Conservation (phyloP, 768 basidiomycete genomes). For the Serendipita sp. region DNA sequence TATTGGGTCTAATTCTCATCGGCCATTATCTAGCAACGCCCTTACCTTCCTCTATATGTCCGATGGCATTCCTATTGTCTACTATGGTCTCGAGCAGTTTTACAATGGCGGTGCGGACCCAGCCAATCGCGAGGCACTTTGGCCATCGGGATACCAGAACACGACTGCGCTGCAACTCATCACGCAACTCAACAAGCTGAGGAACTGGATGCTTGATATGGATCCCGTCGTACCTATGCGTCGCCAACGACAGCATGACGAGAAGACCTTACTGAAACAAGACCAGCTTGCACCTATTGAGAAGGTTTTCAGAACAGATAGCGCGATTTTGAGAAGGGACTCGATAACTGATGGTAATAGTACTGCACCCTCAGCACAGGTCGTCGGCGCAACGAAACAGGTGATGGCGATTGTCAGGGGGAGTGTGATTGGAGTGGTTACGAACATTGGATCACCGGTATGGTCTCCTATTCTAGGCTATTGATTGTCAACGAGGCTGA, state of each 20-base stretch:
- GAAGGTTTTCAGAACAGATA: constrained; percentile 10
- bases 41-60: constrained; percentile 62
- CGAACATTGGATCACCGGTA: constrained; percentile 63
- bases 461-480: constrained; percentile 11
- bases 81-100: constrained; percentile 67
- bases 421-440: constrained; percentile 41
- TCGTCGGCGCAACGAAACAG: constrained; percentile 22
- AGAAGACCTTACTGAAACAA: not conserved
- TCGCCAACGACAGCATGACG: not conserved
- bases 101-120: constrained; percentile 52
- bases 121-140: constrained; percentile 65
- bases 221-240: not conserved
- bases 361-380: not conserved
- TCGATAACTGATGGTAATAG: constrained; percentile 26
- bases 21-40: constrained; percentile 39
- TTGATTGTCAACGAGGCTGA: not conserved
- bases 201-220: not conserved
- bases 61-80: constrained; percentile 72
- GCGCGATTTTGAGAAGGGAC: constrained; percentile 31
- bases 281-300: not conserved
- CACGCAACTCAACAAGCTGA: constrained; percentile 42
- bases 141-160: constrained; percentile 49
- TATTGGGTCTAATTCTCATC: not conserved
- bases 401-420: constrained; percentile 56
- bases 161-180: constrained; percentile 44